Conservation (phyloP, 164 flowering plant genomes). For the Sextonia rubra region DNA sequence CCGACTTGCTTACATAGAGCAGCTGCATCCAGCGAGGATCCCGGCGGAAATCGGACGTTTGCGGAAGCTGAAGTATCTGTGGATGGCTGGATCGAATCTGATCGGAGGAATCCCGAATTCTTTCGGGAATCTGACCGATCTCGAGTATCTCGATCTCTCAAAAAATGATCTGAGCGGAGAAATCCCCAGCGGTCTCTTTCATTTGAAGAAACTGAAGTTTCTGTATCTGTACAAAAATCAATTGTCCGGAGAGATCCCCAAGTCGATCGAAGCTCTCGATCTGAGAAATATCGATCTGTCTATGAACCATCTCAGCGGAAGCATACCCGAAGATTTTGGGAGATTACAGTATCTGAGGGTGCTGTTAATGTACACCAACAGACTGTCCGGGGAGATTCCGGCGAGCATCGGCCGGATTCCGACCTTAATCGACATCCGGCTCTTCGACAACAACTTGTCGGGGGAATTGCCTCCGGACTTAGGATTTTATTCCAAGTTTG, state of each 20-base stretch:
- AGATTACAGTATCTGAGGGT: constrained; percentile 29
- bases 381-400: constrained; percentile 47
- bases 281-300: constrained; percentile 49
- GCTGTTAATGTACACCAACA: constrained; percentile 36
- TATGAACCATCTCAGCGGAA: constrained; percentile 52
- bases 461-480: constrained; percentile 49
- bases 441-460: constrained; percentile 35
- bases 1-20: constrained; percentile 29
- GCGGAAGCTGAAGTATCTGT: constrained; percentile 39
- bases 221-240: constrained; percentile 41
- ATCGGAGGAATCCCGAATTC: constrained; percentile 59
- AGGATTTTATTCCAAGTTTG: constrained; percentile 33
- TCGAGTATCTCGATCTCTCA: constrained; percentile 46
- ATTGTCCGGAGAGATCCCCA: constrained; percentile 60
- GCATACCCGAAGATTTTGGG: constrained; percentile 55
- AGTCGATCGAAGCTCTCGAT: constrained; percentile 25
- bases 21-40: constrained; percentile 31
- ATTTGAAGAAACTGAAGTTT: constrained; percentile 40
- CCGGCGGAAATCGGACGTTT: constrained; percentile 46
- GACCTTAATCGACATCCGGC: constrained; percentile 18
- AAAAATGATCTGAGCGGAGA: constrained; percentile 41
- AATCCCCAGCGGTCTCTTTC: constrained; percentile 53
- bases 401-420: constrained; percentile 27
- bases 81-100: constrained; percentile 37
- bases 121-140: constrained; percentile 27